Conservation (phyloP, 495 filamentous ascomycete genomes). For the Aspergillus kassunensis region DNA sequence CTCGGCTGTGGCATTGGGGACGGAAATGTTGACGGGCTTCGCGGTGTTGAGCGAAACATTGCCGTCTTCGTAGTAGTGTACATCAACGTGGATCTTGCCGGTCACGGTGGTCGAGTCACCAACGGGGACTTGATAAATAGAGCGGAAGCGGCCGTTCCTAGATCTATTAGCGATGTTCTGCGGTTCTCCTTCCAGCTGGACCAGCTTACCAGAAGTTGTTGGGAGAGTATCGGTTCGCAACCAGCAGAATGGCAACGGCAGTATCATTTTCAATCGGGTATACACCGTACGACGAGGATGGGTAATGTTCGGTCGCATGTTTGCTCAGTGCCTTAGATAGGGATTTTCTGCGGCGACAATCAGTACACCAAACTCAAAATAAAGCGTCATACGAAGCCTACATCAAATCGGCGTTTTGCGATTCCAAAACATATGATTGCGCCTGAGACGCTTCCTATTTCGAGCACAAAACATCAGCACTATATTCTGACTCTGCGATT, state of each 20-base stretch:
- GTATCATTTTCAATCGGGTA: conserved; percentile 73
- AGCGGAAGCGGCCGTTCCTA: conserved; percentile 96
- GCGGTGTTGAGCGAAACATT: conserved; percentile 88
- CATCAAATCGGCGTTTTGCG: conserved; percentile 74
- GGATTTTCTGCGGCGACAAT: conserved; percentile 46
- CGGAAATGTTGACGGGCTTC: conserved; percentile 63
- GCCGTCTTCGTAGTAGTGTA: conserved; percentile 99
- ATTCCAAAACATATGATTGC: conserved; percentile 78
- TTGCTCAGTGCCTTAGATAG: conserved; percentile 69
- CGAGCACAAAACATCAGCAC: conserved; percentile 8
- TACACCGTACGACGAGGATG: conserved; percentile 71
- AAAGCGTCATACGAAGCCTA: conserved; percentile 33
- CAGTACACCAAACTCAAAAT: background rate
- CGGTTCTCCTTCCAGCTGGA: background rate
- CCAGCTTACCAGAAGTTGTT: conserved; percentile 83
- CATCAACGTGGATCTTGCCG: conserved; percentile 53
- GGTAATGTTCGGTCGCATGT: conserved; percentile 89
- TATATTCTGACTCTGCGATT: background rate
- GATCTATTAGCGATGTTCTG: background rate
- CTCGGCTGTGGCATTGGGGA: conserved; percentile 58
- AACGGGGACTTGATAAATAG: conserved; percentile 67
- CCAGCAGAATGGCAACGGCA: conserved; percentile 73
- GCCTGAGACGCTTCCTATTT: conserved; percentile 74
- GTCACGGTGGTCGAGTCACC: conserved; percentile 46
- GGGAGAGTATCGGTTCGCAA: conserved; percentile 94